Evolutionary conservation across 1,284 basidiomycete species (phyloP), one percentile per base, ranked within the genome.

Genomic region (Sporisorium iseilematis-ciliati): DNA sequence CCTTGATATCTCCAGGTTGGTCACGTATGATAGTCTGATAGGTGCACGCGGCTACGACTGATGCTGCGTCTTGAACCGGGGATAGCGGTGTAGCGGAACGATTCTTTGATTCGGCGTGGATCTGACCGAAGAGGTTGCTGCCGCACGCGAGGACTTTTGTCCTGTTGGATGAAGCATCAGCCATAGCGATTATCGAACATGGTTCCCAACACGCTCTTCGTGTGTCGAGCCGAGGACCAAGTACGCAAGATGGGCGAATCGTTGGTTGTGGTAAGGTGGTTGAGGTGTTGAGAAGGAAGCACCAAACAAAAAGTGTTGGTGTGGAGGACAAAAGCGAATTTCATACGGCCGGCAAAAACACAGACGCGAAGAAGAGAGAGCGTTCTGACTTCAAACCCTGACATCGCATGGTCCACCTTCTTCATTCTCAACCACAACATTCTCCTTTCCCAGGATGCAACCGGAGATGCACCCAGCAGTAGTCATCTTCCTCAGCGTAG

Each of bases 391-490:
- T n/a, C n/a, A n/a, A n/a, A n/a, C 25, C 8, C 48, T 18, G 23
- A 26, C 16, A 42, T 42, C 52, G 60, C 70, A 60, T 65, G 53
- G 62, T 60, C 57, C 60, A 67, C 46, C 58, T 48, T 43, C 7
- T 52, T 25, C 31, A 16, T 31, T 38, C 16, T 11, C 26, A 23
- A 29, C 57, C 46, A 38, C 59, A 33, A 29, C 7, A 25, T 14
- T 33, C 14, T 16, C 20, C 14, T 20, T 12, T 18, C 16, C 1
- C 16, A 0, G 6, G 35, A 62, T n/a, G n/a, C n/a, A n/a, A n/a
- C n/a, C n/a, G n/a, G n/a, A 35, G 26, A 81, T 82, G 77, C 80
- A 82, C 63, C 77, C 80, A 23, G 80, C 80, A 16, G 31, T 78
- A 7, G 69, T 79, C n/a, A 79, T 82, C 41, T 62, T 82, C 23